Base-by-base conservation (phyloP, 768 basidiomycete genomes). In the Boletus rubropictus region DNA sequence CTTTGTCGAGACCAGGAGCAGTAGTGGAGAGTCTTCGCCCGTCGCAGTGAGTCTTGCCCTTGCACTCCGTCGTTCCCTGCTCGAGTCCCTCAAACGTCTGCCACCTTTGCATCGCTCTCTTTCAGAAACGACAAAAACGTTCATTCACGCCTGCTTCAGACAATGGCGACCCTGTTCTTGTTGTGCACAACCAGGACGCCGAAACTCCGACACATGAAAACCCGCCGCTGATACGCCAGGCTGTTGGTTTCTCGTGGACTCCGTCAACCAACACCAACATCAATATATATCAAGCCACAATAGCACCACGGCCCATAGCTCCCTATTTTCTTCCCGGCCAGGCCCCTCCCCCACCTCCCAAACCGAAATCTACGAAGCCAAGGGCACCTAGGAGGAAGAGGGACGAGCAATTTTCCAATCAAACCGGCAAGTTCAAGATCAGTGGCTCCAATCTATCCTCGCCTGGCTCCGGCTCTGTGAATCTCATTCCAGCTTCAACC, bases 311-410 rank as follows among this genome's bases (percentile, higher is more conserved):
- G n/a, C 50, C 62, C 9, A 31, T 42, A 6, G 62, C 54, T 11
- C 53, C 61, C 2, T 53, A 61, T 25, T 82, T 78, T 57, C 71
- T 82, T 31, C 80, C 81, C n/a, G 81, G 80, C 7, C 81, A 82
- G 56, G 65, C 59, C 0, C 56, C 60, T 10, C 52, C 49, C 37
- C 28, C 46, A 3, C 56, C 58, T 5, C 53, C 53, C 3, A 63
- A 56, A 37, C 61, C 53, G 42, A 68, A 60, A 49, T 49, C 58
- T 35, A 55, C 52, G 44, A 61, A 61, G 50, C 52, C 59, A 4
- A 57, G 54, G 14, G 51, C 61, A 35, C 54, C 55, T 5, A 51
- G 59, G 47, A 67, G 66, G 60, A 62, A 67, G 57, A 67, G 60
- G 47, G 67, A 65, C 49, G 27, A 50, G 9, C 70, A 69, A 8